Evolutionary conservation across 2,329 filamentous ascomycete genomes (phyloP).

Genomic region (Fusarium siculi): DNA sequence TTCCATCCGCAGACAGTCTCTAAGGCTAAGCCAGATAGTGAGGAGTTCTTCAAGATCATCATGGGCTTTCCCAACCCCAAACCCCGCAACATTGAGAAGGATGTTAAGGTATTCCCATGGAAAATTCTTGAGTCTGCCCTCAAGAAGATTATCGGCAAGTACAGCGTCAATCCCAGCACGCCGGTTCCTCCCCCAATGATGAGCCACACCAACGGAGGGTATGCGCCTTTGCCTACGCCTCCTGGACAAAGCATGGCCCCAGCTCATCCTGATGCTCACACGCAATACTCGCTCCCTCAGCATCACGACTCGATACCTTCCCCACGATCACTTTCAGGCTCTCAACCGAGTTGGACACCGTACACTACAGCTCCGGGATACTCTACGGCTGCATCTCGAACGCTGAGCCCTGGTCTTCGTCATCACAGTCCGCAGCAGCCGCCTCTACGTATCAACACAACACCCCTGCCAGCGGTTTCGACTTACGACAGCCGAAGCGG

Average conservation of each 20-base stretch:
- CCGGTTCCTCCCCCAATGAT: slow-evolving; percentile 54
- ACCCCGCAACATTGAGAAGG: slow-evolving; percentile 97
- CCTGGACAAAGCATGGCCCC: slow-evolving; percentile 50
- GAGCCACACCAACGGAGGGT: slow-evolving; percentile 53
- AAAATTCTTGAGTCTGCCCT: slow-evolving; percentile 86
- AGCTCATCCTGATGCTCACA: slow-evolving; percentile 48
- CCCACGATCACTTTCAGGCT: slow-evolving; percentile 62
- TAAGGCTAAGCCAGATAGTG: slow-evolving; percentile 90
- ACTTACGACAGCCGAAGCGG: slow-evolving; percentile 53
- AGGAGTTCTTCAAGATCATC: slow-evolving; percentile 98
- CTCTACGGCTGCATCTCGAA: slow-evolving; percentile 50
- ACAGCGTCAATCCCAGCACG: slow-evolving; percentile 65
- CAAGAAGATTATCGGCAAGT: slow-evolving; percentile 99
- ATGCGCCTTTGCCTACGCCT: slow-evolving; percentile 60
- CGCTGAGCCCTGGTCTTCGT: slow-evolving; percentile 54
- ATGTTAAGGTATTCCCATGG: slow-evolving; percentile 99
- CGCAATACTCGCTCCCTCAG: slow-evolving; percentile 55
- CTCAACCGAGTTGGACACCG: slow-evolving; percentile 59
- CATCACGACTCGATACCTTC: slow-evolving; percentile 64
- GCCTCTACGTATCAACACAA: slow-evolving; percentile 52
- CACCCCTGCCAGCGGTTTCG: slow-evolving; percentile 50
- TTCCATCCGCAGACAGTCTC: slow-evolving; percentile 94
- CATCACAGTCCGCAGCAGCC: slow-evolving; percentile 51
- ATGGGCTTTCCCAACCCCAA: slow-evolving; percentile 97
- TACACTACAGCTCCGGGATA: slow-evolving; percentile 54